Conservation (phyloP, 2,329 filamentous ascomycete species). For the Pseudogymnoascus sp. region DNA sequence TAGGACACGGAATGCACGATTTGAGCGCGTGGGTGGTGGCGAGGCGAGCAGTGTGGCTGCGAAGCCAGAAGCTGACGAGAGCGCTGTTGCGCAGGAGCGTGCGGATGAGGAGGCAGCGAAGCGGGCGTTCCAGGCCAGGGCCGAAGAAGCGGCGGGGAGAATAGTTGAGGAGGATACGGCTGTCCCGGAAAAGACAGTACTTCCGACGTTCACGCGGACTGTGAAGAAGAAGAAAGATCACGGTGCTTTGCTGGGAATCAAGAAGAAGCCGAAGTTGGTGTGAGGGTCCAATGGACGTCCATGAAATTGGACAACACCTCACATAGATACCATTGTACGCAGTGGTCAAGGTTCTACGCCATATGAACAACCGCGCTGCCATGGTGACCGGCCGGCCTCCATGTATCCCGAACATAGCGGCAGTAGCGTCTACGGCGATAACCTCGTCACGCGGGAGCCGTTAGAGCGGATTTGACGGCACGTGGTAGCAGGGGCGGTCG, state of each 20-base stretch:
- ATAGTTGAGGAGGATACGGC: slow-evolving; percentile 27
- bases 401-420: background rate
- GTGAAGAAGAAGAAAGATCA: slow-evolving; percentile 85
- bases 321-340: background rate
- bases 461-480: background rate
- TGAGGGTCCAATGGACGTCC: slow-evolving; percentile 27
- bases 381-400: background rate
- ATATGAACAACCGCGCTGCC: background rate
- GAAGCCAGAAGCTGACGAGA: slow-evolving; percentile 46
- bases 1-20: slow-evolving; percentile 77
- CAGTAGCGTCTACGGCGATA: background rate
- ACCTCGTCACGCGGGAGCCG: background rate
- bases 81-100: slow-evolving; percentile 59
- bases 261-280: slow-evolving; percentile 65
- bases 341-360: background rate
- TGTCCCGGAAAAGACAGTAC: slow-evolving; percentile 18
- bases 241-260: slow-evolving; percentile 69
- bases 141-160: slow-evolving; percentile 26
- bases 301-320: background rate
- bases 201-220: slow-evolving; percentile 55
- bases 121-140: slow-evolving; percentile 56
- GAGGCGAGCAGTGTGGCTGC: slow-evolving; percentile 46
- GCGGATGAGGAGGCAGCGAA: slow-evolving; percentile 80
- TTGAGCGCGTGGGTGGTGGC: slow-evolving; percentile 65
- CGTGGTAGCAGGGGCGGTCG: no score